Percentiles rank a stretch among this genome's conserved stretches.
These are phyloP conservation scores for Diplogelasinospora grovesii DNA, from an alignment of 495 filamentous ascomycete genomes.

Conservation along the genomic window DNA sequence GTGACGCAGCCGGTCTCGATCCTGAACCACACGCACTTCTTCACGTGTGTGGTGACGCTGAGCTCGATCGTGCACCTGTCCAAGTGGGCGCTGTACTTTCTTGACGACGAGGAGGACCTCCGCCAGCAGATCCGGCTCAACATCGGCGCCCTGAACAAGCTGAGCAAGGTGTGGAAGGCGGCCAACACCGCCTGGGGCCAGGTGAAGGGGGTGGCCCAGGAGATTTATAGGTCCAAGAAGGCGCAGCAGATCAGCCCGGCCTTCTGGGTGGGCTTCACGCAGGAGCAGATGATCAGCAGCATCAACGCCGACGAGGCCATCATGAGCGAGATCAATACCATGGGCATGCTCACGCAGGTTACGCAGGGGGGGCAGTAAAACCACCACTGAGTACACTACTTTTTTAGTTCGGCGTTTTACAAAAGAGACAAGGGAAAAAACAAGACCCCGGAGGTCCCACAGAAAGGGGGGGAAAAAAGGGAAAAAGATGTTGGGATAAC, in stretches of 20 bases:
- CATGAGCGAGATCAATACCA: conserved; percentile 43
- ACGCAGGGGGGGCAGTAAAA: conserved; percentile 6
- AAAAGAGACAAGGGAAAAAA: no score
- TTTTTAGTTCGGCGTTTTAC: no score
- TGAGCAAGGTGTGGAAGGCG: conserved; percentile 71
- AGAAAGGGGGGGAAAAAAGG: no score
- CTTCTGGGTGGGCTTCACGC: conserved; percentile 47
- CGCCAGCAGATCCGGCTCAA: conserved; percentile 75
- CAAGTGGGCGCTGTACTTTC: conserved; percentile 51
- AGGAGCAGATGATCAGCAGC: conserved; percentile 49
- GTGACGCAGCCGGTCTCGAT: conserved; percentile 70
- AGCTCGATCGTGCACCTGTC: conserved; percentile 55
- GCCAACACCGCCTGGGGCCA: conserved; percentile 66
- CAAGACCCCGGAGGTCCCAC: no score
- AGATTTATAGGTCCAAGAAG: conserved; percentile 54
- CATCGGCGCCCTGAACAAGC: conserved; percentile 70
- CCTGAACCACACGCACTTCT: conserved; percentile 77
- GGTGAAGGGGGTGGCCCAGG: conserved; percentile 63
- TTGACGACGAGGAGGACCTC: conserved; percentile 60
- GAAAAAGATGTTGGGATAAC: no score
- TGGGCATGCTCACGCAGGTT: conserved; percentile 19
- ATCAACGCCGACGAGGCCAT: conserved; percentile 48
- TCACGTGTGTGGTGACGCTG: conserved; percentile 77
- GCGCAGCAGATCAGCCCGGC: conserved; percentile 42
- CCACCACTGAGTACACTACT: no score